Conservation (phyloP, 805 yeast genomes). For the Wickerhamomyces chambardii region DNA sequence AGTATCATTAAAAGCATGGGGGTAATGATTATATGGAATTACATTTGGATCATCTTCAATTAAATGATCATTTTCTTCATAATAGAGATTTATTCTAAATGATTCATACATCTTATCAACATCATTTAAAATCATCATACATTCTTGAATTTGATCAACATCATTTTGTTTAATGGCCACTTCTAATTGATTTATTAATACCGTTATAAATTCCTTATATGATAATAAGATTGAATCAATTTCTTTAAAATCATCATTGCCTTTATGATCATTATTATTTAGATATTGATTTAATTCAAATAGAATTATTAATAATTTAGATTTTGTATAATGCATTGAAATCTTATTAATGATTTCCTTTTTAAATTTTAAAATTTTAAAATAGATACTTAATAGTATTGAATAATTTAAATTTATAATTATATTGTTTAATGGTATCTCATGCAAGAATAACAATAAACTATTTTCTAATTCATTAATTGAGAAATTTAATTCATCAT, state of each 20-base stretch:
- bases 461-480: constrained; percentile 11
- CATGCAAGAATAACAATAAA: constrained; percentile 38
- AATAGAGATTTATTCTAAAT: constrained; percentile 26
- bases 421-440: constrained; percentile 41
- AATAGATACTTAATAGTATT: constrained; percentile 15
- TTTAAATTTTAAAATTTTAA: constrained; percentile 35
- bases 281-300: constrained; percentile 40
- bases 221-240: constrained; percentile 35
- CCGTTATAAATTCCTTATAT: constrained; percentile 51
- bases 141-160: constrained; percentile 51
- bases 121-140: constrained; percentile 57
- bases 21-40: not conserved
- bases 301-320: constrained; percentile 58
- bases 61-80: constrained; percentile 17
- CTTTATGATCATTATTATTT: constrained; percentile 17
- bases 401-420: constrained; percentile 21
- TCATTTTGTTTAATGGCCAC: constrained; percentile 44
- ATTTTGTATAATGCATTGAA: constrained; percentile 53
- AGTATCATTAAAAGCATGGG: constrained; percentile 5
- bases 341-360: constrained; percentile 42
- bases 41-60: not conserved
- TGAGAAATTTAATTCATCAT: constrained; percentile 21
- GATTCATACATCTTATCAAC: constrained; percentile 70
- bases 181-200: constrained; percentile 48
- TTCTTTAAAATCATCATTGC: too few species aligned